A percentile compares a stretch with the other conserved stretches of the same genome.
Evolutionary conservation across 2,329 filamentous ascomycete genomes (phyloP).

Genomic region (Colletotrichum orbiculare): DNA sequence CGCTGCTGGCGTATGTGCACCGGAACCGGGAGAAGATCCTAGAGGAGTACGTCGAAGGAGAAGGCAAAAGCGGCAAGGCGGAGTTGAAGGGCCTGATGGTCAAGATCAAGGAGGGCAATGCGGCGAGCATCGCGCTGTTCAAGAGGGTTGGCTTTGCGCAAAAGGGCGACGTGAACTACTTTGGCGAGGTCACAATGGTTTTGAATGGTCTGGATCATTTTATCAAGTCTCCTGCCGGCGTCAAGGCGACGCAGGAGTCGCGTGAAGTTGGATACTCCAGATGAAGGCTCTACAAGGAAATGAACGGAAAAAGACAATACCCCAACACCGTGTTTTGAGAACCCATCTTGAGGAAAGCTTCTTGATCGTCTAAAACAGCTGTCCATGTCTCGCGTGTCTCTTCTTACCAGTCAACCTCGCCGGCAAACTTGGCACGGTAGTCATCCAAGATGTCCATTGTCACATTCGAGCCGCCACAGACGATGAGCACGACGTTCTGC

Average conservation of each 20-base stretch:
- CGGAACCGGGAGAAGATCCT: constrained; percentile 65
- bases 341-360: too few relatives aligned
- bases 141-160: constrained; percentile 62
- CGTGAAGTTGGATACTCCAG: constrained; percentile 28
- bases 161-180: constrained; percentile 66
- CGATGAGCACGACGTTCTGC: constrained; percentile 83
- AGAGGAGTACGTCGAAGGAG: constrained; percentile 50
- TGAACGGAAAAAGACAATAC: background rate
- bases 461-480: constrained; percentile 83
- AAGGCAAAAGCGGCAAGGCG: constrained; percentile 13
- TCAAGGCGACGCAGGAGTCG: constrained; percentile 18
- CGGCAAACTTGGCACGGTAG: constrained; percentile 62
- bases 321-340: too few relatives aligned
- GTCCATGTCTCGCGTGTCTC: too few relatives aligned
- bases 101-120: constrained; percentile 69
- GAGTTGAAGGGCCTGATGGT: constrained; percentile 63
- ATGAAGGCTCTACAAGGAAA: constrained; percentile 4
- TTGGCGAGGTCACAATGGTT: constrained; percentile 67
- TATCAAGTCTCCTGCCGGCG: constrained; percentile 18
- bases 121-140: constrained; percentile 63
- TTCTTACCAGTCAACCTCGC: background rate
- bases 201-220: constrained; percentile 44
- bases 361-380: too few relatives aligned
- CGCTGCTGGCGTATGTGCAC: constrained; percentile 77
- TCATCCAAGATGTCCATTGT: constrained; percentile 69